These are phyloP conservation scores for Wickerhamiella nectarea DNA, from an alignment of 805 yeast species.

Conservation along the genomic window DNA sequence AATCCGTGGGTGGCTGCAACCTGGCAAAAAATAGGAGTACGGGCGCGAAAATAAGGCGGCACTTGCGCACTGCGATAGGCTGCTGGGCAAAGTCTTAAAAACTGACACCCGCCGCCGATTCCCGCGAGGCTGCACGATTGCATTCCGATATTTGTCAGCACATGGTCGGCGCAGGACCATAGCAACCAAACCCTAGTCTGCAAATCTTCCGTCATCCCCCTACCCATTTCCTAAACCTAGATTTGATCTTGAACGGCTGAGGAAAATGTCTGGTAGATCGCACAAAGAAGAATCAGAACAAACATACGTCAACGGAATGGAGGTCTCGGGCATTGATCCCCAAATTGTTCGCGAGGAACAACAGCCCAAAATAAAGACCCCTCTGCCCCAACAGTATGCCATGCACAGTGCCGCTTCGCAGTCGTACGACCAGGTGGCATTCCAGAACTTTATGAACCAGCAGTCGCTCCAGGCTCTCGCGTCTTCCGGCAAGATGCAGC, in stretches of 20 bases:
- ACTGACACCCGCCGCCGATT: too few species aligned
- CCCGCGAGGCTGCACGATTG: neutral
- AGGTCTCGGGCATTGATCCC: slow-evolving; percentile 24
- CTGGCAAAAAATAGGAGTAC: too few species aligned
- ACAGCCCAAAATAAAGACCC: slow-evolving; percentile 8
- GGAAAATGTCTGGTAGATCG: slow-evolving; percentile 9
- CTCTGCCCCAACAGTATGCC: slow-evolving; percentile 3
- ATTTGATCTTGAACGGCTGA: neutral
- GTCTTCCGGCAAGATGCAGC: neutral
- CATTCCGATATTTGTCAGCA: neutral
- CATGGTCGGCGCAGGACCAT: neutral
- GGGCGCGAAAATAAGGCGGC: too few species aligned
- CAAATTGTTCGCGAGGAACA: slow-evolving; percentile 24
- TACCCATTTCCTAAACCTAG: slow-evolving; percentile 9
- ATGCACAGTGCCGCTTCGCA: neutral
- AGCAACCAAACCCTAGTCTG: neutral
- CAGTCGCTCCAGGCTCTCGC: neutral
- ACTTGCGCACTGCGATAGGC: too few species aligned
- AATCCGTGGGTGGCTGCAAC: too few species aligned
- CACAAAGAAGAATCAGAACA: neutral
- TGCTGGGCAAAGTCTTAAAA: too few species aligned
- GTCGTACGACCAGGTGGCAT: slow-evolving; percentile 11
- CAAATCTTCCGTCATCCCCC: slow-evolving; percentile 6
- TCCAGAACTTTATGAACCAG: slow-evolving; percentile 13
- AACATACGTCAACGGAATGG: slow-evolving; percentile 15